Percentiles rank a stretch among this genome's conserved stretches.
Evolutionary conservation across 2,329 filamentous ascomycete genomes (phyloP).

Genomic region (Xylariaceae sp.): DNA sequence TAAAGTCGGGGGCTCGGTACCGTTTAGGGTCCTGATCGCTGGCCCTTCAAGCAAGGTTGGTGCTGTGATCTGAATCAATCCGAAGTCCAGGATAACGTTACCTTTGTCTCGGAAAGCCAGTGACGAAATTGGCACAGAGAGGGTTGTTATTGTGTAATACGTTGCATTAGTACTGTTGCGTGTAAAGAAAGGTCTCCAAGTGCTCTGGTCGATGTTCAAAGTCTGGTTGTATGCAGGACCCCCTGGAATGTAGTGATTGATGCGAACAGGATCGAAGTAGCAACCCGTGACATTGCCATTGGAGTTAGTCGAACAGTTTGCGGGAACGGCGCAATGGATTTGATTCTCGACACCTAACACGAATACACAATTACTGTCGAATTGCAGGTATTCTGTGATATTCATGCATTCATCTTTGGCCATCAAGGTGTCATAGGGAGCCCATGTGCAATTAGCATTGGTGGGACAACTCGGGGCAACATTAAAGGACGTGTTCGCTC

Average conservation of each 20-base stretch:
- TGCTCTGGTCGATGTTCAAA: not conserved
- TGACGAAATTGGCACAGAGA: too few species aligned
- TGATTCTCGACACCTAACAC: not conserved
- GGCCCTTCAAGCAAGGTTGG: not conserved
- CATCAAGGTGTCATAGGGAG: not conserved
- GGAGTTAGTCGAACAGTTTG: not conserved
- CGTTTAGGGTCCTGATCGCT: not conserved
- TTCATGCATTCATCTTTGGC: not conserved
- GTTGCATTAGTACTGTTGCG: too few species aligned
- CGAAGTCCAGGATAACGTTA: not conserved
- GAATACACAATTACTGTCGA: not conserved
- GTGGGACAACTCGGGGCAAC: not conserved
- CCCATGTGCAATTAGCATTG: not conserved
- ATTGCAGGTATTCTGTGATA: not conserved
- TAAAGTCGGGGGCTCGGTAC: not conserved
- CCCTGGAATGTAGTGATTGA: not conserved
- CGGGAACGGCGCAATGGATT: too few species aligned
- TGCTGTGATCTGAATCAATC: not conserved
- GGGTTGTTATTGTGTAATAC: too few species aligned
- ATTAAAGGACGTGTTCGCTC: not conserved
- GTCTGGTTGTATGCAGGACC: not conserved
- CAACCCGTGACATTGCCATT: not conserved
- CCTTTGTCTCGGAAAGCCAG: not conserved
- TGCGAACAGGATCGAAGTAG: not conserved
- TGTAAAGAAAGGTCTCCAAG: not conserved